Evolutionary conservation across 345 rosid genomes (phyloP).

Genomic region (Trapa bicornis): DNA sequence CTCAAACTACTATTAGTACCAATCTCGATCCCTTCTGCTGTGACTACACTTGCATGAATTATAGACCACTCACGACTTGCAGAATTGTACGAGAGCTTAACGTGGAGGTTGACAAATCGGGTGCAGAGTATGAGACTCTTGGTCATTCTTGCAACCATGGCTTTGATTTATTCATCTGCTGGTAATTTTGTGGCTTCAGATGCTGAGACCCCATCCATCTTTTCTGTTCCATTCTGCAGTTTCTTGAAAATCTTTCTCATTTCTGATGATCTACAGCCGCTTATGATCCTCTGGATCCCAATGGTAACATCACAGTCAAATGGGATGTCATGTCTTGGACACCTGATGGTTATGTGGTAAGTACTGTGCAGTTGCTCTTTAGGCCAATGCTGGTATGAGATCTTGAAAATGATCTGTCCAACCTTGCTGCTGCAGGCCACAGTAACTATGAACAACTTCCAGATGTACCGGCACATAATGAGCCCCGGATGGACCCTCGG

Average conservation of each 20-base stretch:
- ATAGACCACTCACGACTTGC: neutral
- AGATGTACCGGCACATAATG: constrained; percentile 60
- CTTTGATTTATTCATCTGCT: constrained; percentile 31
- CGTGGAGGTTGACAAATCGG: neutral
- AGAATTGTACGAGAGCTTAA: neutral
- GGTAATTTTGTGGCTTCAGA: constrained; percentile 17
- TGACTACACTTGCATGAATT: neutral
- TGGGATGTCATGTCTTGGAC: constrained; percentile 94
- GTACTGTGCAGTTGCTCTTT: constrained; percentile 1
- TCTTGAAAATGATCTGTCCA: neutral
- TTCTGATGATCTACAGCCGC: constrained; percentile 41
- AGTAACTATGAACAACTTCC: constrained; percentile 67
- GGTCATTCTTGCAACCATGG: constrained; percentile 18
- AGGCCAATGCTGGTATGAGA: neutral
- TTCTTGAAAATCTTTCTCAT: neutral
- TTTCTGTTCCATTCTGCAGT: neutral
- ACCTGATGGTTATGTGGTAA: constrained; percentile 70
- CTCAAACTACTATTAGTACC: neutral
- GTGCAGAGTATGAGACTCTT: constrained; percentile 24
- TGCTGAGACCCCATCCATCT: neutral
- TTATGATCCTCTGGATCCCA: constrained; percentile 87
- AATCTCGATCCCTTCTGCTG: neutral
- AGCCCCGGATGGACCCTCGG: constrained; percentile 79
- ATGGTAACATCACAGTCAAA: constrained; percentile 66
- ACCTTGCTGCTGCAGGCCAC: constrained; percentile 37